Evolutionary conservation across 768 basidiomycete species (phyloP), one percentile per base, ranked within the genome.

Genomic region (Omphalotus guepiniiformis): DNA sequence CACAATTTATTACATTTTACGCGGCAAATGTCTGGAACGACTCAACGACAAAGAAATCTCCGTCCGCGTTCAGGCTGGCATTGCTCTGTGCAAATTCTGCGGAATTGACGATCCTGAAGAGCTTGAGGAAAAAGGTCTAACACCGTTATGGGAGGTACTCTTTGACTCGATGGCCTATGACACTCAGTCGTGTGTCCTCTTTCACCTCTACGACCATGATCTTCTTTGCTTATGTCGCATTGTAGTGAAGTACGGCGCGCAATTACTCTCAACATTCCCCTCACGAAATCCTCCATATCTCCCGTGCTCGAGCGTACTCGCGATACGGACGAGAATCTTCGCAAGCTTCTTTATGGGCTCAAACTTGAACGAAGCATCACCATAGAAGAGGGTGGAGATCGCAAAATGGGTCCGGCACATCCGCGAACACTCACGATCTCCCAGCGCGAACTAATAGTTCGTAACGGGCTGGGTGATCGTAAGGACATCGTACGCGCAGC

Each of bases 181-280:
- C 58, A 70, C 85, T 1, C 82, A 89, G 8, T 69, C 85, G 90
- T 95, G 60, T 51, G 90, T 68, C 19, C 28, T 25, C 40, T 44
- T 25, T n/a, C n/a, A n/a, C n/a, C 4, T 35, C 42, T 38, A 30
- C 22, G 43, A 18, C 38, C 16, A 39, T 18, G 12, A 21, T 11
- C 21, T 12, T 11, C 27, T 15, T n/a, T 16, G 29, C 32, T 53
- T 18, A 41, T 27, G 16, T 35, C 4, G 30, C 8, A 34, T 12
- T 32, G 21, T 56, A 93, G 91, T 2, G 94, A 97, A 40, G 94
- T 97, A 16, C 93, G 95, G 3, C 80, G 86, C 26, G 82, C 85
- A 0, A 79, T 81, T 1, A 69, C 96, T 0, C 70, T 84, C 48
- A 88, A 89, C 54, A 74, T 94, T 1, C 80, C 84, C 1, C 62